These are phyloP conservation scores for Termitomyces sp. DNA, from an alignment of 768 basidiomycete species.

Conservation along the genomic window DNA sequence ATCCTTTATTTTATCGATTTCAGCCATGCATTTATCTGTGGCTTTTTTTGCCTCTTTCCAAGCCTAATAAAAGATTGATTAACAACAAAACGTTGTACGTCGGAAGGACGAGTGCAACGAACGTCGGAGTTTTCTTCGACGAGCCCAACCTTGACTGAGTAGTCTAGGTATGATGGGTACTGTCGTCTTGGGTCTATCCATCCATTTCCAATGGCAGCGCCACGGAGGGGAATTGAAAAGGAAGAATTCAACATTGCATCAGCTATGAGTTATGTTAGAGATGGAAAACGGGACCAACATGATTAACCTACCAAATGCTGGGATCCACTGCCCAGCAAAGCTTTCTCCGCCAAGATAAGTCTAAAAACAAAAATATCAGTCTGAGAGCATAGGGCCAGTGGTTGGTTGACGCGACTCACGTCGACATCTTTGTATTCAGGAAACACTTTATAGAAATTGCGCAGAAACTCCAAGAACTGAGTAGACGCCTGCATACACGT, in stretches of 20 bases:
- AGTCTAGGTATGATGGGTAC: conserved; percentile 89
- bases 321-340: conserved; percentile 97
- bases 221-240: conserved; percentile 64
- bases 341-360: conserved; percentile 96
- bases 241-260: conserved; percentile 68
- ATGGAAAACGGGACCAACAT: not conserved
- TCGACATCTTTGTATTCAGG: conserved; percentile 84
- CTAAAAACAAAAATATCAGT: conserved; percentile 38
- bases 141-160: conserved; percentile 74
- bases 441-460: conserved; percentile 87
- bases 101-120: conserved; percentile 20
- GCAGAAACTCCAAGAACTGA: conserved; percentile 82
- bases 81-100: conserved; percentile 1
- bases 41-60: conserved; percentile 58
- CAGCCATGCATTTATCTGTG: conserved; percentile 60
- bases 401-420: conserved; percentile 29
- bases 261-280: conserved; percentile 44
- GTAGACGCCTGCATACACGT: conserved; percentile 53
- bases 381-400: not conserved
- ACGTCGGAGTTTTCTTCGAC: conserved; percentile 73
- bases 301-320: conserved; percentile 74
- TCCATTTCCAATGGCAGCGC: conserved; percentile 93
- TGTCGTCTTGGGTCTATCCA: conserved; percentile 93
- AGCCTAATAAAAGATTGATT: conserved; percentile 37
- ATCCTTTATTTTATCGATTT: conserved; percentile 42